Conservation (phyloP, 1,284 basidiomycete genomes). For the Sutorius eximius region DNA sequence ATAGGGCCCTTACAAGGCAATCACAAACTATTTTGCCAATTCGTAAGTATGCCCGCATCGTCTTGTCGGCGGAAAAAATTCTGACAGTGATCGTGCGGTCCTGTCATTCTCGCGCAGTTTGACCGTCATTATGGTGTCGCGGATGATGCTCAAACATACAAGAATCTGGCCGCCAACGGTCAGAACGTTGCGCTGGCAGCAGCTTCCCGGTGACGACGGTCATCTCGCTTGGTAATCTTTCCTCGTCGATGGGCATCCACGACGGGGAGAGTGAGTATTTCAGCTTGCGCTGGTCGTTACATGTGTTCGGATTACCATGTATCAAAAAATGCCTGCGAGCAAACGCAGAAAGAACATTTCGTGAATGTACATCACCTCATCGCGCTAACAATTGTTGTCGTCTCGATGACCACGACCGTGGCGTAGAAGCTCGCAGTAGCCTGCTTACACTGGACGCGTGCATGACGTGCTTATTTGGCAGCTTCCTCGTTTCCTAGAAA, state of each 20-base stretch:
- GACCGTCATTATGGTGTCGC: conserved; percentile 42
- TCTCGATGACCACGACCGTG: too few species aligned
- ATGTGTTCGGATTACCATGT: too few species aligned
- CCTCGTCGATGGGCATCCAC: background rate
- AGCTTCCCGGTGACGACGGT: background rate
- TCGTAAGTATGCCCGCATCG: conserved; percentile 5
- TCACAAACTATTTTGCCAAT: background rate
- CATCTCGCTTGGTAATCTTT: background rate
- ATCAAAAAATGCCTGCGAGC: too few species aligned
- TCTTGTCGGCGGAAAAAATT: background rate
- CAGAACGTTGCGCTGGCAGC: background rate
- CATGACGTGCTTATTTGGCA: too few species aligned
- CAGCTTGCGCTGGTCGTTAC: too few species aligned
- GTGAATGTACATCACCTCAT: too few species aligned
- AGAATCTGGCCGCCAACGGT: conserved; percentile 17
- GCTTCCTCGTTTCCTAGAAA: too few species aligned
- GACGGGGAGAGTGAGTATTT: background rate
- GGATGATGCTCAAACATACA: conserved; percentile 48
- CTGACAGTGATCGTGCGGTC: background rate
- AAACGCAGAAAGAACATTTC: too few species aligned
- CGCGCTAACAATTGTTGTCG: too few species aligned
- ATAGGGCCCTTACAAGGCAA: conserved; percentile 1
- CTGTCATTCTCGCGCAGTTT: conserved; percentile 30
- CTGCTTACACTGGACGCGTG: too few species aligned
- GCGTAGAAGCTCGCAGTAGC: too few species aligned